Base-by-base conservation (phyloP, 2,329 filamentous ascomycete genomes). In the Orbilia ellipsospora region DNA sequence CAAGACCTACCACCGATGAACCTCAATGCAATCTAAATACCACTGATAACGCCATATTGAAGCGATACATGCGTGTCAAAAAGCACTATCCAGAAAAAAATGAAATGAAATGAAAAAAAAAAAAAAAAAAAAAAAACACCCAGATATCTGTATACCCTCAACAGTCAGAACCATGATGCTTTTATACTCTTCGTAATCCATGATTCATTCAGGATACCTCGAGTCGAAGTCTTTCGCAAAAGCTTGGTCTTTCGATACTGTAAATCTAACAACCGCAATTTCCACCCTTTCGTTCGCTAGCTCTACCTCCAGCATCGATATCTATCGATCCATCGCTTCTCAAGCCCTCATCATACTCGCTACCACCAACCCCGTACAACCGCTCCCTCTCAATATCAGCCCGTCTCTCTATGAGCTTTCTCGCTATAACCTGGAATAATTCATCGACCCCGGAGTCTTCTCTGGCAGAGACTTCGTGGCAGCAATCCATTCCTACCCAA, bases 401-500 rank as follows among this genome's bases (percentile, higher is more conserved):
- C 13, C 79, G 66, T n/a, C 78, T 88, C 84, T 97, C 94, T 4
- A 90, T 89, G 16, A 90, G 83, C 83, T 96, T 96, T 80, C 96
- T 86, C 7, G 94, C 95, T 54, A 93, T 91, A 26, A 96, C 92
- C 1, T 94, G 88, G 80, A 98, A 98, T 0, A 99, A 93, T 83
- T 98, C 95, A 79, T 98, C 95, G 16, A 99, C 94, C 16, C 94
- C 94, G 84, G 79, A 78, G 52, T 80, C 79, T 44, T 80, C 79
- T 48, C 79, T 74, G 56, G 94, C 94, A 79, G 90, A 94, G 81
- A 99, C 94, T 84, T 99, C 95, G 82, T 98, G 95, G 82, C 94
- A 98, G 77, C 93, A 96, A 80, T 97, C 94, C 94, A 94, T 98
- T 62, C 94, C 93, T 4, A 93, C 89, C 81, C 78, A 80, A 15